Evolutionary conservation across 2,329 filamentous ascomycete species (phyloP).

Genomic region (Neocucurbitaria cava): DNA sequence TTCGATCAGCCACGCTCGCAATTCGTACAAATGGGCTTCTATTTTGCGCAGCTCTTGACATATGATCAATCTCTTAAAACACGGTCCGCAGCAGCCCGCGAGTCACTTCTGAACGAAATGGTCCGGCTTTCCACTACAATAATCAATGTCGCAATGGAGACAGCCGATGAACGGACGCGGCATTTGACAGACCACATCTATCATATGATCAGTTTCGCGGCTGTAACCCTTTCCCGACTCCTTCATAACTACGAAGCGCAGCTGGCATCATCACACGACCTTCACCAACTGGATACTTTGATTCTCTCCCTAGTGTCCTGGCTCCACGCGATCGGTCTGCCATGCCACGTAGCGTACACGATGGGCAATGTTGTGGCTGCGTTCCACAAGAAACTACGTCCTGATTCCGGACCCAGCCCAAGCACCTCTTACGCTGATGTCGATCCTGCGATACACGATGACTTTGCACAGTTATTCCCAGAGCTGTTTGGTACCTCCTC

Average conservation of each 20-base stretch:
- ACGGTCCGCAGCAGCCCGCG: constrained; percentile 40
- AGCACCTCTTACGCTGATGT: constrained; percentile 21
- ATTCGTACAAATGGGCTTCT: constrained; percentile 56
- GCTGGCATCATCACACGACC: constrained; percentile 37
- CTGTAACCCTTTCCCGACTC: constrained; percentile 48
- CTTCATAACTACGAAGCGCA: constrained; percentile 49
- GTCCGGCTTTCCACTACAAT: constrained; percentile 50
- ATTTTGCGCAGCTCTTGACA: constrained; percentile 54
- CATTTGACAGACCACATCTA: constrained; percentile 58
- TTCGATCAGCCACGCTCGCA: constrained; percentile 54
- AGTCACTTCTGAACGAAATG: constrained; percentile 52
- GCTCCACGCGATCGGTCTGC: constrained; percentile 52
- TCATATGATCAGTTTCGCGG: constrained; percentile 57
- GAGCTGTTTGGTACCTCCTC: constrained; percentile 25
- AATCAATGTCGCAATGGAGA: constrained; percentile 53
- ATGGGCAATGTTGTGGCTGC: constrained; percentile 50
- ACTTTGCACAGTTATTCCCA: constrained; percentile 27
- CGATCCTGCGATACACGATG: constrained; percentile 25
- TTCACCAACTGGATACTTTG: constrained; percentile 44
- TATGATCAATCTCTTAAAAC: constrained; percentile 52
- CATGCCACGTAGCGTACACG: constrained; percentile 52
- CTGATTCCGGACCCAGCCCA: constrained; percentile 23
- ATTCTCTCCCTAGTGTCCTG: constrained; percentile 48
- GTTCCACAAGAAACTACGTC: constrained; percentile 47
- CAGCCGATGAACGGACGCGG: constrained; percentile 52